These are phyloP conservation scores for Pelargonium citronellum DNA, from an alignment of 441 rosid species.

Conservation along the genomic window DNA sequence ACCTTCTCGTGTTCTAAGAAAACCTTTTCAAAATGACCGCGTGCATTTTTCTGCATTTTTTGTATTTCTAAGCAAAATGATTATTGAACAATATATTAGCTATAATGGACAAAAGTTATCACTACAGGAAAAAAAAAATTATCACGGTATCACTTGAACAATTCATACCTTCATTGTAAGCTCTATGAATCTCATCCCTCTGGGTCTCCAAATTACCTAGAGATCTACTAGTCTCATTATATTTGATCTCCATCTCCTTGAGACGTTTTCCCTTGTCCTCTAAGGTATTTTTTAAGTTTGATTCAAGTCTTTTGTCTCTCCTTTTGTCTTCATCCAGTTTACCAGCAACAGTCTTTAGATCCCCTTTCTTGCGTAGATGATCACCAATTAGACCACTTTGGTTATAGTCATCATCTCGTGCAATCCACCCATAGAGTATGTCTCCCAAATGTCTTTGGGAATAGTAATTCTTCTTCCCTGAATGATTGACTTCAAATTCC, in stretches of 20 bases:
- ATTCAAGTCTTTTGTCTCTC: constrained; percentile 59
- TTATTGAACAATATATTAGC: background rate
- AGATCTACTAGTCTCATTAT: constrained; percentile 9
- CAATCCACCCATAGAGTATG: constrained; percentile 84
- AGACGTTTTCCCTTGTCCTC: constrained; percentile 48
- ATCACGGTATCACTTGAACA: no score
- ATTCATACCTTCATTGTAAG: constrained; percentile 9
- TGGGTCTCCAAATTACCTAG: background rate
- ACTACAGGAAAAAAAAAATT: no score
- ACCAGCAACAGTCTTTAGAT: constrained; percentile 66
- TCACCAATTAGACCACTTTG: constrained; percentile 60
- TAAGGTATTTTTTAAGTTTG: constrained; percentile 41
- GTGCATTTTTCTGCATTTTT: constrained; percentile 38
- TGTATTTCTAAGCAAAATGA: background rate
- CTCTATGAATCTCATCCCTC: background rate
- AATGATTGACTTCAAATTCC: constrained; percentile 66
- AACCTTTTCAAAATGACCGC: constrained; percentile 37
- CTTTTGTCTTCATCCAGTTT: constrained; percentile 74
- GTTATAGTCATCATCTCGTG: constrained; percentile 72
- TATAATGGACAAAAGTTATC: background rate
- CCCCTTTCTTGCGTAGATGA: constrained; percentile 62
- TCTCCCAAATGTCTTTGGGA: constrained; percentile 30
- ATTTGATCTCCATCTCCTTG: constrained; percentile 50
- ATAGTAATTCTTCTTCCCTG: constrained; percentile 67
- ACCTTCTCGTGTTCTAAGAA: constrained; percentile 39